phyloP scores from a whole-genome alignment of 139 green algal species.

The Chlamydomonas sp. region DNA sequence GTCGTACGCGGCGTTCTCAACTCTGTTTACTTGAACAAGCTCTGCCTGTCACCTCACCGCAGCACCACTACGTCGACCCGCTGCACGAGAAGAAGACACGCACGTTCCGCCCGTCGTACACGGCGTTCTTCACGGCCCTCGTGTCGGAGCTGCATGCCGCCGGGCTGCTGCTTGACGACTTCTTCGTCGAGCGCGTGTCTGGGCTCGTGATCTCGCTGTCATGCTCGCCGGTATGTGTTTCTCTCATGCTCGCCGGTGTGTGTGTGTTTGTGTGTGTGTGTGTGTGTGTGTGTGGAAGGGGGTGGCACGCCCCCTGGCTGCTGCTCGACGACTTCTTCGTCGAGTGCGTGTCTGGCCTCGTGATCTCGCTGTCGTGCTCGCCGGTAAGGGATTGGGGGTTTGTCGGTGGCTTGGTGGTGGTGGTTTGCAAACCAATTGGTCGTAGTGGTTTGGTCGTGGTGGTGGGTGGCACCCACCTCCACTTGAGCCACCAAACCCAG shows the following conservation, averaged over 20 bases:
- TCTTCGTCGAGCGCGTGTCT: slow-evolving; percentile 11
- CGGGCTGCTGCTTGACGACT: slow-evolving; percentile 17
- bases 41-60: no score
- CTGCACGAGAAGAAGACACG: slow-evolving; percentile 11
- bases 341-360: background rate
- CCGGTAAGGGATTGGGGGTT: background rate
- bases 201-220: slow-evolving; percentile 4
- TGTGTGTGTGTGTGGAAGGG: no score
- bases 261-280: no score
- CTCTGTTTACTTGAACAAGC: background rate
- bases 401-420: no score
- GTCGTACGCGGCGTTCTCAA: background rate
- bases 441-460: no score
- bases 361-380: slow-evolving; percentile 12
- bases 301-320: slow-evolving; percentile 11
- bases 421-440: no score
- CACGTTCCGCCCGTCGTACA: background rate
- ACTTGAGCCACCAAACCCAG: no score
- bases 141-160: slow-evolving; percentile 16
- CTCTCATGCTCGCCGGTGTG: no score
- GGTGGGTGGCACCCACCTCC: no score
- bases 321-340: slow-evolving; percentile 19
- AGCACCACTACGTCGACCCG: slow-evolving; percentile 5
- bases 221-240: background rate
- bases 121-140: background rate